Conservation (phyloP, 2,329 filamentous ascomycete species). For the Madurella fahalii region DNA sequence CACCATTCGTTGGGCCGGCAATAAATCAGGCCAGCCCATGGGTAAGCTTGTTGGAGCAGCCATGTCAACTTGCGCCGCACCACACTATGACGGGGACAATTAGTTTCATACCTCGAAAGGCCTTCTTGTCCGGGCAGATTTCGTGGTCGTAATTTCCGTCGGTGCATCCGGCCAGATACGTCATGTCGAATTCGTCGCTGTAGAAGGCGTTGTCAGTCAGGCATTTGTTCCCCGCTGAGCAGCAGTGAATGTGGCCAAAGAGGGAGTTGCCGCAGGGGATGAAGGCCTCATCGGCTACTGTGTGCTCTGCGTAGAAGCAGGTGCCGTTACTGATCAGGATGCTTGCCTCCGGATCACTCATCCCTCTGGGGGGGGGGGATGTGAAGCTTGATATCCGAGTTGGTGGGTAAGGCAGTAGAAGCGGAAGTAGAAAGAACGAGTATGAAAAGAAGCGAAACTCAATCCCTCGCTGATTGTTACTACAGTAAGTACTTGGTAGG, state of each 20-base stretch:
- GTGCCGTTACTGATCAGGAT: constrained; percentile 33
- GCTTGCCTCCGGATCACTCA: constrained; percentile 11
- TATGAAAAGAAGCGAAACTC: not conserved
- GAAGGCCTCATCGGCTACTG: constrained; percentile 20
- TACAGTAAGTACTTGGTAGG: no score
- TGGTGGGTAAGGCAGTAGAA: not conserved
- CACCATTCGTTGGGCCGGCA: constrained; percentile 28
- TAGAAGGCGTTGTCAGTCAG: constrained; percentile 27
- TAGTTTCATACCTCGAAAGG: constrained; percentile 4
- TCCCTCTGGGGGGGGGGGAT: no score
- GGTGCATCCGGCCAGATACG: constrained; percentile 37
- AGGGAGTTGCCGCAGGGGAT: constrained; percentile 34
- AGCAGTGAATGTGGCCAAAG: constrained; percentile 32
- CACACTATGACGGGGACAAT: constrained; percentile 6
- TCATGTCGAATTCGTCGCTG: constrained; percentile 27
- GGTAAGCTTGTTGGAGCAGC: constrained; percentile 8
- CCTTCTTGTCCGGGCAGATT: constrained; percentile 34
- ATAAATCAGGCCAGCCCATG: constrained; percentile 32
- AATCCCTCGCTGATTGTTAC: no score
- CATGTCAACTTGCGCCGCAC: not conserved
- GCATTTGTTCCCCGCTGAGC: constrained; percentile 32
- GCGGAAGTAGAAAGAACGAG: no score
- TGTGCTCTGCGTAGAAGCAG: constrained; percentile 27
- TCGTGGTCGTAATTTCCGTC: constrained; percentile 30
- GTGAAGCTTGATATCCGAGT: no score